Percentiles rank a stretch among this genome's conserved stretches.
Evolutionary conservation across 2,329 filamentous ascomycete species (phyloP).

Genomic region (Hypomyces perniciosus): DNA sequence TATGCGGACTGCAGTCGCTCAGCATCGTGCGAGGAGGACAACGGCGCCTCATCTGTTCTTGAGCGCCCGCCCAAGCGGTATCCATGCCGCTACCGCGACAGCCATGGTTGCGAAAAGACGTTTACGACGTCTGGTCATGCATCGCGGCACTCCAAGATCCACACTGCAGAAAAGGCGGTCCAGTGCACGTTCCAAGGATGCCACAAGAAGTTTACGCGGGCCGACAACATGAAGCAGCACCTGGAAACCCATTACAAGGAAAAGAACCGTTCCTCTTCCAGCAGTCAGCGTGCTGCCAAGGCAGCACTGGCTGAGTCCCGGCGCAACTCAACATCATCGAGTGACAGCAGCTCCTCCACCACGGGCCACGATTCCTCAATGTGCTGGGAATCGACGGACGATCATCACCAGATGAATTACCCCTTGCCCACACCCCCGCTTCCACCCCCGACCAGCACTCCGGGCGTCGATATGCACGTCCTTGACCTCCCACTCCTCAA

Average conservation of each 20-base stretch:
- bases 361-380: conserved; percentile 21
- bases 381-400: conserved; percentile 36
- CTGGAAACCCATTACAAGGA: conserved; percentile 69
- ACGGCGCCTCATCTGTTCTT: conserved; percentile 34
- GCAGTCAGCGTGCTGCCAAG: conserved; percentile 28
- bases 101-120: conserved; percentile 66
- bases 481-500: conserved; percentile 40
- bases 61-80: conserved; percentile 59
- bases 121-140: conserved; percentile 82
- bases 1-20: conserved; percentile 41
- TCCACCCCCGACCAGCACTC: conserved; percentile 28
- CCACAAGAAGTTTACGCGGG: conserved; percentile 73
- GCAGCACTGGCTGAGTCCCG: conserved; percentile 27
- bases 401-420: conserved; percentile 27
- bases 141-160: conserved; percentile 79
- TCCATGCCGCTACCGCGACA: conserved; percentile 66
- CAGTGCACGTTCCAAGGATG: conserved; percentile 62
- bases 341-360: conserved; percentile 26
- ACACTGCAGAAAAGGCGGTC: conserved; percentile 74
- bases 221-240: conserved; percentile 86
- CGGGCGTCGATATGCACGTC: conserved; percentile 37
- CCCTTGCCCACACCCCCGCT: conserved; percentile 24
- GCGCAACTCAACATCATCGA: conserved; percentile 26
- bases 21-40: conserved; percentile 47
- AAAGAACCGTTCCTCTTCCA: conserved; percentile 41